phyloP scores from a whole-genome alignment of 192 early-diverging fungal species.

The Pilobolus umbonatus region DNA sequence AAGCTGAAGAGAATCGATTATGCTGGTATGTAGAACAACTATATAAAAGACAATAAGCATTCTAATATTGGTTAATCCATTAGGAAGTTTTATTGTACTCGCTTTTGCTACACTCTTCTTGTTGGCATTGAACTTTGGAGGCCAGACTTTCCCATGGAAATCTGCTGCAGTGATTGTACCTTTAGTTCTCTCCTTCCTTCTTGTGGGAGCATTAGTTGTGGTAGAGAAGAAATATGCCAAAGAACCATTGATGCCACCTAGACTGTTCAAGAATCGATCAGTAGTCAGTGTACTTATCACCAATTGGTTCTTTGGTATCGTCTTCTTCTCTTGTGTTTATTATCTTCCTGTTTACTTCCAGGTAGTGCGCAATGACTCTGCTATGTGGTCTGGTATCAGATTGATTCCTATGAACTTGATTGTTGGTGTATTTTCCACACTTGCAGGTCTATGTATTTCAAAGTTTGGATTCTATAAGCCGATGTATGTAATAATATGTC shows the following conservation, averaged over 20 bases:
- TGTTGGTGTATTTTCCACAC: conserved; percentile 12
- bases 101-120: conserved; percentile 51
- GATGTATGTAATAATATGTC: conserved; percentile 12
- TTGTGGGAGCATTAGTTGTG: conserved; percentile 35
- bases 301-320: conserved; percentile 36
- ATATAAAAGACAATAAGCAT: neutral
- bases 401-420: conserved; percentile 36
- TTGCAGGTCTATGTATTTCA: conserved; percentile 23
- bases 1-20: conserved; percentile 63
- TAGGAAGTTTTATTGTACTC: conserved; percentile 36
- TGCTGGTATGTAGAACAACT: conserved; percentile 36
- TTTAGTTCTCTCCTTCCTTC: conserved; percentile 37
- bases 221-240: conserved; percentile 49
- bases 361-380: conserved; percentile 63
- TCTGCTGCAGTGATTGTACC: conserved; percentile 48
- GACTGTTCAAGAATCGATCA: conserved; percentile 52
- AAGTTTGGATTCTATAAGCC: conserved; percentile 18
- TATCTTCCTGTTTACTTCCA: conserved; percentile 37
- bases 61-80: neutral
- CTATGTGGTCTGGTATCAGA: conserved; percentile 39
- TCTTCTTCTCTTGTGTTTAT: conserved; percentile 32
- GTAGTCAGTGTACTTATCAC: conserved; percentile 21
- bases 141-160: conserved; percentile 51
- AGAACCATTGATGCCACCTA: conserved; percentile 60
- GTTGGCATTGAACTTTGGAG: conserved; percentile 65